phyloP scores from a whole-genome alignment of 495 filamentous ascomycete species.

The Penicillium coprophilum region DNA sequence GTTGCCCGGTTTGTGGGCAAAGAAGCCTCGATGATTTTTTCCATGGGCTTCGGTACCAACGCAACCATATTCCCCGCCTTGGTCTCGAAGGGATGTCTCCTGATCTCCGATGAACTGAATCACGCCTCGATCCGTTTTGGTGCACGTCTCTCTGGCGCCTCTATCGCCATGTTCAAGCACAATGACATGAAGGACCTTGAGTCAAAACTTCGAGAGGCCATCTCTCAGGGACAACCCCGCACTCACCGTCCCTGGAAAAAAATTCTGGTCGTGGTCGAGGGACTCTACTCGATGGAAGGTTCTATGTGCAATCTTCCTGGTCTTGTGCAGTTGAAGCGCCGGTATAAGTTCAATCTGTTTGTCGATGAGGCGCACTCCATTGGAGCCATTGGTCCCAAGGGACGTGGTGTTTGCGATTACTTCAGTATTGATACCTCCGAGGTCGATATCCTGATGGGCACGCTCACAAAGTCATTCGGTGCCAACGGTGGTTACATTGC shows the following conservation, averaged over 20 bases:
- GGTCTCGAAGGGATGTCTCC: constrained; percentile 84
- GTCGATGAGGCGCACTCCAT: constrained; percentile 97
- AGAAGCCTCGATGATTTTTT: constrained; percentile 91
- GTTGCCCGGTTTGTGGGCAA: constrained; percentile 92
- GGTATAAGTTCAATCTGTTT: constrained; percentile 95
- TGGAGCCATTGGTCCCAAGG: constrained; percentile 83
- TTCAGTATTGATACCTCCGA: constrained; percentile 85
- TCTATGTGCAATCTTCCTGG: constrained; percentile 96
- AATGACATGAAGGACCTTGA: constrained; percentile 92
- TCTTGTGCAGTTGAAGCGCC: constrained; percentile 78
- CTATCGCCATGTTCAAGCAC: constrained; percentile 95
- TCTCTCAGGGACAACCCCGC: constrained; percentile 92
- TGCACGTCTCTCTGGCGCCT: constrained; percentile 87
- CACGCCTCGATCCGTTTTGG: constrained; percentile 96
- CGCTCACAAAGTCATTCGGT: constrained; percentile 96
- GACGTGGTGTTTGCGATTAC: constrained; percentile 95
- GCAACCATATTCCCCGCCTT: constrained; percentile 86
- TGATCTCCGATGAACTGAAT: constrained; percentile 96
- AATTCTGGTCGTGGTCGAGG: constrained; percentile 94
- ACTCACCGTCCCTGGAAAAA: constrained; percentile 99
- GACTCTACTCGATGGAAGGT: constrained; percentile 98
- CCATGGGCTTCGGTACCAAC: constrained; percentile 97
- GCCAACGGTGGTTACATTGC: constrained; percentile 97
- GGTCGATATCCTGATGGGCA: constrained; percentile 97
- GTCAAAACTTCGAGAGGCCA: constrained; percentile 77